Base-by-base conservation (phyloP, 2,329 filamentous ascomycete species). In the Fusarium caatingaense region DNA sequence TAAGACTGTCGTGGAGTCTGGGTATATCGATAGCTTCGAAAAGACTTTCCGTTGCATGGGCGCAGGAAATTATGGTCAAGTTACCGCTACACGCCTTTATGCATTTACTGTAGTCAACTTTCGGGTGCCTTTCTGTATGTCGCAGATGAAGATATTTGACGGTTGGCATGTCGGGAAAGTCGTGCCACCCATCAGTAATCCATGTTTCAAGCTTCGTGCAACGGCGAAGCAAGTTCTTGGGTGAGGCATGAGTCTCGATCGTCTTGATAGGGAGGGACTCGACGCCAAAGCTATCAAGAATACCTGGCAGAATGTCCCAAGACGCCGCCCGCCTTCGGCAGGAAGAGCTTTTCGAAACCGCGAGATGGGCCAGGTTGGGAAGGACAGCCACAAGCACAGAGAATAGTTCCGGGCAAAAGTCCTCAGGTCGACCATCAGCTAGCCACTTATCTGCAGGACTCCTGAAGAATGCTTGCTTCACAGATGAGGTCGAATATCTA, bases 121-220 rank as follows among this genome's bases (percentile, higher is more conserved):
- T n/a, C 10, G 0, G 2, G 34, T 37, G 18, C 34, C 34, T 37
- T 2, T 6, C 0, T 12, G 34, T 37, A n/a, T n/a, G 0, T 37
- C 34, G 34, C 0, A 37, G 1, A 37, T 37, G 34, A 2, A 37
- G 18, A 1, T 12, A 4, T 37, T 37, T 37, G 6, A 37, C 18
- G 10, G 10, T 37, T 12, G 34, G 34, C 34, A 37, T 37, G 10
- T 37, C 0, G 10, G 34, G 18, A 37, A 37, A 37, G 6, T 12
- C 2, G 18, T 37, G 34, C 18, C 18, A n/a, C 4, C 34, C 34
- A 37, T 37, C 34, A 4, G 18, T 37, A 2, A 37, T 37, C 5
- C 34, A 37, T 2, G 34, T 37, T 37, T 37, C 18, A n/a, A 37
- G 18, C 34, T 37, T 37, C 10, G 18, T 37, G 18, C 34, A 37